A percentile compares a stretch with the other conserved stretches of the same genome.
Conservation (phyloP, 495 filamentous ascomycete species). For the Xylaria bambusicola region DNA sequence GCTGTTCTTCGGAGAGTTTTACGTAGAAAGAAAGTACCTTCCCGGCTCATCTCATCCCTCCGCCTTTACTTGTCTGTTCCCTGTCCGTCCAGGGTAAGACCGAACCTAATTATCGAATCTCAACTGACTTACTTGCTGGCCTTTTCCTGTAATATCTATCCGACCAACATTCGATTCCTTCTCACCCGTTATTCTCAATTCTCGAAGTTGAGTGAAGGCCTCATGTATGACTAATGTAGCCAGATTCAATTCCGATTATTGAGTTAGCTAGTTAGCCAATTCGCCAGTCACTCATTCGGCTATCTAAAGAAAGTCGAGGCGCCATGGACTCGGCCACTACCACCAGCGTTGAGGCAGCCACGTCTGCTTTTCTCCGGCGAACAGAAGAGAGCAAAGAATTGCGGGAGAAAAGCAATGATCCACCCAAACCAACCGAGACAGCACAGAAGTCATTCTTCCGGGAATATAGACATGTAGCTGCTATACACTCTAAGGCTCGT, state of each 20-base stretch:
- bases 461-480: constrained; percentile 86
- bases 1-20: background rate
- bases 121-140: background rate
- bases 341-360: constrained; percentile 27
- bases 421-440: constrained; percentile 1
- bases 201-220: background rate
- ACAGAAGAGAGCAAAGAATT: constrained; percentile 11
- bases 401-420: background rate
- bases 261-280: background rate
- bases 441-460: constrained; percentile 21
- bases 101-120: background rate
- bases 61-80: background rate
- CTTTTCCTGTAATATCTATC: background rate
- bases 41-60: no score
- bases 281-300: no score
- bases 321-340: constrained; percentile 32
- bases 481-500: constrained; percentile 69
- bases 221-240: background rate
- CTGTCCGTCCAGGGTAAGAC: background rate
- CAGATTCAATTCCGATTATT: background rate
- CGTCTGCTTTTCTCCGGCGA: constrained; percentile 22
- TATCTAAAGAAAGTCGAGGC: background rate
- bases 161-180: no score
- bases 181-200: no score
- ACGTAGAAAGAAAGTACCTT: no score